Percentiles rank a stretch among this genome's conserved stretches.
Evolutionary conservation across 1,284 basidiomycete species (phyloP).

Genomic region (Ganoderma sp.): DNA sequence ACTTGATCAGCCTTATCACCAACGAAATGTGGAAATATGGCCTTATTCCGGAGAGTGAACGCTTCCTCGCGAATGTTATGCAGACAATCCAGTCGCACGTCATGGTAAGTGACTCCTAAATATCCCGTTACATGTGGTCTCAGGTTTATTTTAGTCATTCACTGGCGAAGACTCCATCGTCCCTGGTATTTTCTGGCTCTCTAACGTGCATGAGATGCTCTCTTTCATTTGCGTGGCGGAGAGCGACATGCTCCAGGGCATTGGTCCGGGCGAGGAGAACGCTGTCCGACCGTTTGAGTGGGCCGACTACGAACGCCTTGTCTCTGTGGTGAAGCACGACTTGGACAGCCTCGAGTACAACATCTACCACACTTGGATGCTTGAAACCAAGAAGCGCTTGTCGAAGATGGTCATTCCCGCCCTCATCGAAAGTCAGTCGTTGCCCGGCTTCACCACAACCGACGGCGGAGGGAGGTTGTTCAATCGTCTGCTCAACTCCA

Average conservation of each 20-base stretch:
- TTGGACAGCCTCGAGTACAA: constrained; percentile 99
- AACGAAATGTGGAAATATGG: constrained; percentile 99
- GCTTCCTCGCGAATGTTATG: constrained; percentile 99
- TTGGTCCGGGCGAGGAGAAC: constrained; percentile 94
- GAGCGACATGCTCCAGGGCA: constrained; percentile 97
- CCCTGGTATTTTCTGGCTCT: constrained; percentile 98
- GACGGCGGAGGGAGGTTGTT: constrained; percentile 94
- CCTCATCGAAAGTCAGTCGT: constrained; percentile 94
- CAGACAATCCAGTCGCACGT: constrained; percentile 97
- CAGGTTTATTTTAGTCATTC: constrained; percentile 65
- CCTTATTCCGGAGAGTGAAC: constrained; percentile 94
- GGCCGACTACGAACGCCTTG: constrained; percentile 95
- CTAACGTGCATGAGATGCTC: constrained; percentile 99
- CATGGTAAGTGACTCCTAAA: constrained; percentile 75
- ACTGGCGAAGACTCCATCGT: constrained; percentile 93
- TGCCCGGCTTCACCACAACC: constrained; percentile 97
- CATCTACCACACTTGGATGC: constrained; percentile 99
- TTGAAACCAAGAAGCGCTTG: constrained; percentile 96
- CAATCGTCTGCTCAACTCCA: constrained; percentile 88
- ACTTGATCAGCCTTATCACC: constrained; percentile 95
- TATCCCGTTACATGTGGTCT: constrained; percentile 19
- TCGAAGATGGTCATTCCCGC: constrained; percentile 99
- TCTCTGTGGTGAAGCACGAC: constrained; percentile 98
- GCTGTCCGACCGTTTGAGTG: constrained; percentile 93
- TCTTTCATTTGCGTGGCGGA: constrained; percentile 99